A percentile compares a stretch with the other conserved stretches of the same genome.
phyloP scores from a whole-genome alignment of 345 rosid species.

The Cardamine chenopodiifolia region DNA sequence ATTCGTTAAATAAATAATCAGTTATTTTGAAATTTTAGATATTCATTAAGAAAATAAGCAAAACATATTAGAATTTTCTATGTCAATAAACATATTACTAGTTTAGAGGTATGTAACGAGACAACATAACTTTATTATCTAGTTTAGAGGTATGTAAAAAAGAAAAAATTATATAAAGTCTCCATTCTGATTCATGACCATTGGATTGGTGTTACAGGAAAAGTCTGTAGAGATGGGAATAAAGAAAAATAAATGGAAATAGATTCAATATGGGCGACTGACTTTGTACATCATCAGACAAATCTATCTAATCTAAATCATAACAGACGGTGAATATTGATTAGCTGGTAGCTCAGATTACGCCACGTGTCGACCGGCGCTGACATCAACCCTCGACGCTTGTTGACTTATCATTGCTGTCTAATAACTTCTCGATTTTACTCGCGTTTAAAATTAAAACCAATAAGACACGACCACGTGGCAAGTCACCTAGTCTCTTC shows the following conservation, averaged over 20 bases:
- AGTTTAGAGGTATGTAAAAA: no score
- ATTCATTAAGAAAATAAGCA: background rate
- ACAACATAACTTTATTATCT: no score
- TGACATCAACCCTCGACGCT: slow-evolving; percentile 18
- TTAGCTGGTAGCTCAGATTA: background rate
- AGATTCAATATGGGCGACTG: slow-evolving; percentile 5
- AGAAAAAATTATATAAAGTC: background rate
- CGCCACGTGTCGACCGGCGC: slow-evolving; percentile 32
- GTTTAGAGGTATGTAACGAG: background rate
- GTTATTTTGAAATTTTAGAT: background rate
- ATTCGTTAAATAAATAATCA: background rate
- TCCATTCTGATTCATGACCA: slow-evolving; percentile 4
- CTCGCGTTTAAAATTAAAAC: background rate
- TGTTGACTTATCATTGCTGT: slow-evolving; percentile 18
- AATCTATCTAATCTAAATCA: slow-evolving; percentile 25
- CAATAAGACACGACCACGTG: slow-evolving; percentile 23
- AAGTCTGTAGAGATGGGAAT: background rate
- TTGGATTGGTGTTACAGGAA: slow-evolving; percentile 2
- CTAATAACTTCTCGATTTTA: background rate
- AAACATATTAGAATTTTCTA: background rate
- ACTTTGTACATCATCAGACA: slow-evolving; percentile 30
- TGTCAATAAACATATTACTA: background rate
- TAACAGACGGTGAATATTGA: slow-evolving; percentile 19
- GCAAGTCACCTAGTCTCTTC: slow-evolving; percentile 30
- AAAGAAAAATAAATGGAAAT: slow-evolving; percentile 13